These are phyloP conservation scores for Dacryopinax primogenitus DNA, from an alignment of 768 basidiomycete genomes.

Conservation along the genomic window DNA sequence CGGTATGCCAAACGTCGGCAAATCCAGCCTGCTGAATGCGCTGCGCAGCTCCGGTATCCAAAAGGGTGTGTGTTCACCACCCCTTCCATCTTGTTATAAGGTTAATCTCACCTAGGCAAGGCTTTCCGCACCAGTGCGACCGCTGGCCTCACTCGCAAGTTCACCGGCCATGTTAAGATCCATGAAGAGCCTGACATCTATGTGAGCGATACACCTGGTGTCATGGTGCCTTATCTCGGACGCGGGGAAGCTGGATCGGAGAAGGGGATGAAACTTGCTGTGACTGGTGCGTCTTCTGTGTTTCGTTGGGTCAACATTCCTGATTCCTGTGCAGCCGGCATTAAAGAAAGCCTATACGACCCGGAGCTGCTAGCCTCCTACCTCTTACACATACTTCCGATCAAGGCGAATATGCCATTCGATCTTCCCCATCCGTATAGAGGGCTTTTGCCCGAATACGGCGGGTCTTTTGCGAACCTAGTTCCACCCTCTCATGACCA, in stretches of 20 bases:
- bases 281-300: conserved; percentile 53
- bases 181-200: conserved; percentile 71
- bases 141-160: conserved; percentile 77
- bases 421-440: conserved; percentile 15
- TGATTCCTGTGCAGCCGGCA: conserved; percentile 49
- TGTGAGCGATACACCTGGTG: conserved; percentile 90
- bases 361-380: conserved; percentile 74
- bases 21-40: conserved; percentile 86
- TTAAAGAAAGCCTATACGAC: conserved; percentile 87
- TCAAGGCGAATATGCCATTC: conserved; percentile 55
- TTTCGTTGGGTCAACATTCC: conserved; percentile 23
- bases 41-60: conserved; percentile 74
- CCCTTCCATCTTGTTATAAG: conserved; percentile 8
- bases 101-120: conserved; percentile 55
- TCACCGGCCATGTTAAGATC: conserved; percentile 82
- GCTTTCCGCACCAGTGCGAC: conserved; percentile 78
- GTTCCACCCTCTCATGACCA: conserved; percentile 46
- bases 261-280: conserved; percentile 78
- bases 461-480: conserved; percentile 41
- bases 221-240: conserved; percentile 93
- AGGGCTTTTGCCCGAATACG: conserved; percentile 38
- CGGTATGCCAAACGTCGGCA: conserved; percentile 98
- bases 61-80: conserved; percentile 49
- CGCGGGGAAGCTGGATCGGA: conserved; percentile 76
- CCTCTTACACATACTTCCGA: conserved; percentile 70